Conservation (phyloP, 2,329 filamentous ascomycete species). For the Emydomyces testavorans region DNA sequence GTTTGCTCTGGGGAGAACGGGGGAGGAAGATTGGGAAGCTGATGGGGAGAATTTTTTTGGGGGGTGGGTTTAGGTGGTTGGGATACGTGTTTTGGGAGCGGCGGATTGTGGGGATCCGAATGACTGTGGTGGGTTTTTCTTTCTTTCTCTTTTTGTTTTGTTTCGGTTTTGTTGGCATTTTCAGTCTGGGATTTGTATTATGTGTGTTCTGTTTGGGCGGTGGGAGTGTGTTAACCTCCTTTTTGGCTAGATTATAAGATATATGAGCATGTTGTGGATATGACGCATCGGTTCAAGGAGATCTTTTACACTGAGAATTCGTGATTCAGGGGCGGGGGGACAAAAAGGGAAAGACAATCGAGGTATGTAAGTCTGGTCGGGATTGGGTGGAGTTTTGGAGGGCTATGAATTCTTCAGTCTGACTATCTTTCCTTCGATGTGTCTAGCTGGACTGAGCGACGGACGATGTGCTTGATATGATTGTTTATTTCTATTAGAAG, state of each 20-base stretch:
- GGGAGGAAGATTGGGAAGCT: neutral
- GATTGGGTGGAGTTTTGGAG: too few relatives aligned
- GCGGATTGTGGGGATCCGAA: slow-evolving; percentile 35
- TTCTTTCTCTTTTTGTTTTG: neutral
- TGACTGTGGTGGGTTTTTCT: slow-evolving; percentile 27
- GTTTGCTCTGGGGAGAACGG: neutral
- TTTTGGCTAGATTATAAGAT: slow-evolving; percentile 55
- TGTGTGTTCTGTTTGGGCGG: slow-evolving; percentile 3
- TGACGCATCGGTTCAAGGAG: slow-evolving; percentile 66
- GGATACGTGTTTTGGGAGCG: slow-evolving; percentile 32
- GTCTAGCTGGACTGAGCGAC: neutral
- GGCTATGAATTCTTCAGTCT: too few relatives aligned
- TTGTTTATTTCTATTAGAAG: neutral
- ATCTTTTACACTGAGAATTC: slow-evolving; percentile 57
- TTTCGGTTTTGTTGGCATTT: too few relatives aligned
- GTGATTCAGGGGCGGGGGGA: slow-evolving; percentile 1
- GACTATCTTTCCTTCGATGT: neutral
- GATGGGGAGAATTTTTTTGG: too few relatives aligned
- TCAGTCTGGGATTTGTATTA: neutral
- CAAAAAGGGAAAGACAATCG: too few relatives aligned
- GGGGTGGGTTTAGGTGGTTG: slow-evolving; percentile 25
- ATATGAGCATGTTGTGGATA: slow-evolving; percentile 69
- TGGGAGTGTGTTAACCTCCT: neutral
- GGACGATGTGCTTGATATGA: neutral
- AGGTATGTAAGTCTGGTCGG: too few relatives aligned